Evolutionary conservation across 2,329 filamentous ascomycete species (phyloP), one percentile per base, ranked within the genome.

Genomic region (Dactylellina drechsleri): DNA sequence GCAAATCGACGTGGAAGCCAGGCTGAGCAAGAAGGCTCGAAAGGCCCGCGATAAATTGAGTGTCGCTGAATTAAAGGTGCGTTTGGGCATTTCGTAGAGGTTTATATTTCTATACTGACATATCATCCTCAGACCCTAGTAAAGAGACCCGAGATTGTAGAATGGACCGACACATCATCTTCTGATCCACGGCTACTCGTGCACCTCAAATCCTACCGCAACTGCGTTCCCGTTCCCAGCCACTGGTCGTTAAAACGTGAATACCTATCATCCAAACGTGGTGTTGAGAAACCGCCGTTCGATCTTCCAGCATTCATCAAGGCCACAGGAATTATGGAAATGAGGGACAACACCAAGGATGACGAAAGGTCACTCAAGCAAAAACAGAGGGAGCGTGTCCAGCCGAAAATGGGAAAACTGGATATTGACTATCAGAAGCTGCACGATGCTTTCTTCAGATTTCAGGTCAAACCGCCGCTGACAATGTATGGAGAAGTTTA

Each of bases 351-450:
- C 2, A 95, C 98, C 82, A 98, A 99, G 82, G 93, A 98, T 82
- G 93, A 93, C 60, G 90, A 96, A 80, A 92, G 95, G 79, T 90
- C 88, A 0, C 84, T 99, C 79, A 97, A 97, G 83, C 93, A 97
- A 82, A 97, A 96, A 82, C 93, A 97, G 83, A 88, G 95, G 57
- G 95, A 97, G 82, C 87, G 95, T 53, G 95, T 99, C 12, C 90
- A 93, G 77, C 93, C 93, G 28, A 98, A 98, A 83, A 95, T 97
- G 87, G 95, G 95, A 76, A 96, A 95, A 82, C 86, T 99, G 59
- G 95, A 99, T 82, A 98, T 99, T 78, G 95, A 99, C 82, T 99
- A 99, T 82, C 92, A 97, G 81, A 97, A 95, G 82, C 88, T 98
- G 65, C 98, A 98, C 83, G 95, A 98, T 81, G 95, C 95, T 2